phyloP scores from a whole-genome alignment of 176 grass and related monocot species.

The Tillandsia leiboldiana region DNA sequence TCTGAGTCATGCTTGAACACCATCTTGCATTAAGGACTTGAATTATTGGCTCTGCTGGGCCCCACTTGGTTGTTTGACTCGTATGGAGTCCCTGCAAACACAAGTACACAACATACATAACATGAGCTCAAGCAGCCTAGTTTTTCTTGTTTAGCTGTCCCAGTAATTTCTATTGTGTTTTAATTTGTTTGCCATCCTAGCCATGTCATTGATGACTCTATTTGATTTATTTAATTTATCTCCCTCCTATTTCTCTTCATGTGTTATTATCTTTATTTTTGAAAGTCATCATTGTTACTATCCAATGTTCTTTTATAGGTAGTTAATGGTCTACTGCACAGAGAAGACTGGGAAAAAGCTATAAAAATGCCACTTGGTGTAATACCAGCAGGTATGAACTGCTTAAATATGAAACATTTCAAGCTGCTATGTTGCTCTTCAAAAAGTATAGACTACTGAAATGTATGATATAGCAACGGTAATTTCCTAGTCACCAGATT shows the following conservation, averaged over 20 bases:
- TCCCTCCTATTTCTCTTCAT: constrained; percentile 1
- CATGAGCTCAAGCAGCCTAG: too few relatives aligned
- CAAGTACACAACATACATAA: too few relatives aligned
- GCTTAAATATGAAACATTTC: neutral
- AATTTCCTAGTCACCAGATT: neutral
- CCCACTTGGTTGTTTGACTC: neutral
- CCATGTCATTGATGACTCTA: too few relatives aligned
- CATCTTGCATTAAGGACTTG: neutral
- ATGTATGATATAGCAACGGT: too few relatives aligned
- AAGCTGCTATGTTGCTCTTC: neutral
- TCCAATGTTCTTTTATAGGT: constrained; percentile 39
- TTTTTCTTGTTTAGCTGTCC: too few relatives aligned
- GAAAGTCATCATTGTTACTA: neutral
- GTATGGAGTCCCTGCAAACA: neutral
- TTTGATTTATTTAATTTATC: neutral
- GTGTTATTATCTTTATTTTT: neutral
- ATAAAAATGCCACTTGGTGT: constrained; percentile 94
- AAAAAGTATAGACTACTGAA: too few relatives aligned
- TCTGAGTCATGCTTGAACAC: neutral
- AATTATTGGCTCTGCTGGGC: neutral
- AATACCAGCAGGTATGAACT: constrained; percentile 66
- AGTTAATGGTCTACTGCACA: constrained; percentile 88
- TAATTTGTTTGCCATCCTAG: too few relatives aligned
- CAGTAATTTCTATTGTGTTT: too few relatives aligned
- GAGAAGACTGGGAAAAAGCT: constrained; percentile 80